Base-by-base conservation (phyloP, 2,329 filamentous ascomycete species). In the Westerdykella aurantiaca region DNA sequence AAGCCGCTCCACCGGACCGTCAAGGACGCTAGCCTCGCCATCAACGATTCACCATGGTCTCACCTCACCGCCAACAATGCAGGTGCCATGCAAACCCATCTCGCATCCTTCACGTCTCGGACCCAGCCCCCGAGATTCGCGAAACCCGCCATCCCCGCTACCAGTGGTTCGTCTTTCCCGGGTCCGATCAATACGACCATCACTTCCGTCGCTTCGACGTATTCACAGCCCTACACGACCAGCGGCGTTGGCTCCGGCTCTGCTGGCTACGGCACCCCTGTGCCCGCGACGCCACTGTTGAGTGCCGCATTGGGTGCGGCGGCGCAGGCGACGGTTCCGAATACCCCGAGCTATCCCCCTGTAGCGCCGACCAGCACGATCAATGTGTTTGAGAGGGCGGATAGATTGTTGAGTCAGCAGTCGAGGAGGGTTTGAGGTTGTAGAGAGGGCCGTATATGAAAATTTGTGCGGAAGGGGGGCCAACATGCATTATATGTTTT, bases 281-380 rank as follows among this genome's bases (percentile, higher is more conserved):
- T 89, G 31, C 89, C 90, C 7, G 88, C 93, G 58, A 96, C 90
- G 1, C 90, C 91, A 6, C 78, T 95, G 49, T 10, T 35, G n/a
- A 93, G 87, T 56, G 90, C 89, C 13, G 90, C 90, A 1, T 75
- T 96, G 5, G 91, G 90, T 0, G 88, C 90, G 5, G 90, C 90
- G 16, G 87, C 89, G 43, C 89, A 95, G 67, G 89, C 90, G 1
- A 96, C 88, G 0, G 83, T 95, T 10, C 86, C 88, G 4, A 86
- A 87, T 40, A 67, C 61, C 12, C 63, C 61, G 18, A 59, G 58
- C 31, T 53, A 58, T 34, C 31, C 45, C 41, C 31, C 23, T 31
- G 11, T 17, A 6, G 31, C 6, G 18, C 34, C 39, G 17, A 41
- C 23, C 10, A 58, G 52, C 31, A 58, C 56, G 2, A 59, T 63